A percentile compares a stretch with the other conserved stretches of the same genome.
These are phyloP conservation scores for Xylaria sp. DNA, from an alignment of 2,329 filamentous ascomycete species.

Conservation along the genomic window DNA sequence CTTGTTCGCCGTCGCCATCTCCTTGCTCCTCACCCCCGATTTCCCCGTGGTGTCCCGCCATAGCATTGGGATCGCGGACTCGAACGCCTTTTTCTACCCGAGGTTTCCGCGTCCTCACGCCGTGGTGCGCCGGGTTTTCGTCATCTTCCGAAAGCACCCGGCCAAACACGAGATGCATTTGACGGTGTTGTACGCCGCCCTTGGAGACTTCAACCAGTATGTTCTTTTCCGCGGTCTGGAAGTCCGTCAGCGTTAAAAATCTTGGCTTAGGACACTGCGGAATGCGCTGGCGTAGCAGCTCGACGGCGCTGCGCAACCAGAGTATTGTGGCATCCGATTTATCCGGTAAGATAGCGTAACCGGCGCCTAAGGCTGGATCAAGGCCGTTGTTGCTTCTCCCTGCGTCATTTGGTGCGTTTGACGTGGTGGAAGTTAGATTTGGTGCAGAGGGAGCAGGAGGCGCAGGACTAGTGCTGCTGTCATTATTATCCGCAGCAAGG, in stretches of 20 bases:
- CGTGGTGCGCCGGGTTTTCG: constrained; percentile 21
- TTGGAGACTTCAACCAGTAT: constrained; percentile 43
- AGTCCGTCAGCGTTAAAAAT: constrained; percentile 44
- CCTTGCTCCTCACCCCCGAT: constrained; percentile 7
- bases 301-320: constrained; percentile 44
- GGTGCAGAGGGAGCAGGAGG: neutral
- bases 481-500: neutral
- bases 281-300: constrained; percentile 43
- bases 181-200: constrained; percentile 34
- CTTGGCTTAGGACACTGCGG: constrained; percentile 41
- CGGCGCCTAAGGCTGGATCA: constrained; percentile 42
- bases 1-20: constrained; percentile 25
- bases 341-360: constrained; percentile 46
- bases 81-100: constrained; percentile 19
- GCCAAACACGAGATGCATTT: constrained; percentile 41
- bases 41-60: neutral
- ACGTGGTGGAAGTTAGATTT: neutral
- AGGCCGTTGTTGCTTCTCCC: constrained; percentile 22
- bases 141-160: constrained; percentile 37
- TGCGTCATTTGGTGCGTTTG: constrained; percentile 1
- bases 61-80: neutral
- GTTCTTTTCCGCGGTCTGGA: constrained; percentile 45
- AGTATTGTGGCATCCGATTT: constrained; percentile 44
- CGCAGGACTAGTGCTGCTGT: constrained; percentile 1
- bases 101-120: constrained; percentile 28